Percentiles rank a stretch among this genome's conserved stretches.
phyloP scores from a whole-genome alignment of 1,284 basidiomycete genomes.

The Cystobasidium sp. region DNA sequence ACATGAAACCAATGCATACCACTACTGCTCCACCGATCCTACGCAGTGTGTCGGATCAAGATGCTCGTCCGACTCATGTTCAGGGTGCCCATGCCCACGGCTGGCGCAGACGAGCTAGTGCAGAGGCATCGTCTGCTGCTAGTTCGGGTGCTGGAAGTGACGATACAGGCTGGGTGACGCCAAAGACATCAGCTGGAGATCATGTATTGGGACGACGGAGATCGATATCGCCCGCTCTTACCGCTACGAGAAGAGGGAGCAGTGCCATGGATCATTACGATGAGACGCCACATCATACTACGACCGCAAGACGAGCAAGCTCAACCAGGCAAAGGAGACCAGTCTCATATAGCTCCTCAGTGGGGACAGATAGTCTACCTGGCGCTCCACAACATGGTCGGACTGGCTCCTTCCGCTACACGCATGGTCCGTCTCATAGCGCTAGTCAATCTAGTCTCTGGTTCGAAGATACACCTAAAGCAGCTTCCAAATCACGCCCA shows the following conservation, averaged over 20 bases:
- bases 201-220: background rate
- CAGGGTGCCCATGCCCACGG: background rate
- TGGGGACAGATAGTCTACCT: background rate
- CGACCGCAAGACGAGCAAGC: background rate
- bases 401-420: background rate
- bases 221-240: slow-evolving; percentile 18
- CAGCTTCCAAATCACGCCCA: slow-evolving; percentile 9
- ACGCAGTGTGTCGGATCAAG: slow-evolving; percentile 14
- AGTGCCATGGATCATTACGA: slow-evolving; percentile 13
- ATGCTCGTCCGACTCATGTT: background rate
- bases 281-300: slow-evolving; percentile 10
- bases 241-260: slow-evolving; percentile 2
- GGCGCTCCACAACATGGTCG: background rate
- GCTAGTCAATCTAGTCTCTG: slow-evolving; percentile 18
- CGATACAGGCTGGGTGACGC: slow-evolving; percentile 39
- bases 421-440: slow-evolving; percentile 1
- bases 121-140: slow-evolving; percentile 11
- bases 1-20: background rate
- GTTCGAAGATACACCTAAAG: slow-evolving; percentile 37
- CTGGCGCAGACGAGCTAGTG: slow-evolving; percentile 15
- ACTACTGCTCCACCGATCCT: background rate
- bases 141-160: slow-evolving; percentile 34
- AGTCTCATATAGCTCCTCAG: slow-evolving; percentile 12
- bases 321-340: slow-evolving; percentile 5
- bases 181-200: slow-evolving; percentile 34